These are phyloP conservation scores for Mucor sp. DNA, from an alignment of 371 early-diverging fungal genomes.

Conservation along the genomic window DNA sequence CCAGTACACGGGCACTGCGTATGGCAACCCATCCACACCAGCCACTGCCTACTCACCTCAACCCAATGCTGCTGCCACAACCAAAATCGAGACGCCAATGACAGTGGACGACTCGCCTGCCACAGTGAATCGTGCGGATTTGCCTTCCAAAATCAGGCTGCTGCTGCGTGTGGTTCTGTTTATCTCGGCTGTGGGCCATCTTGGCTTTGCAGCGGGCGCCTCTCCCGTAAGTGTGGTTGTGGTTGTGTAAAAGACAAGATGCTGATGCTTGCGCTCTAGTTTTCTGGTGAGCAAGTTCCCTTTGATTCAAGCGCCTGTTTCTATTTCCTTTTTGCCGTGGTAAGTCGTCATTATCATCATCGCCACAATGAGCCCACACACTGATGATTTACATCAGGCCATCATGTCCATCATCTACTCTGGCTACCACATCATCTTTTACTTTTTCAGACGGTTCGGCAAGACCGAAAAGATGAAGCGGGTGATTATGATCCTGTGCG, in stretches of 20 bases:
- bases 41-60: conserved; percentile 25
- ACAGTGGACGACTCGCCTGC: background rate
- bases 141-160: conserved; percentile 36
- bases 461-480: conserved; percentile 51
- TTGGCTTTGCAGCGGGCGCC: conserved; percentile 57
- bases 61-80: background rate
- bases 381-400: too few species aligned
- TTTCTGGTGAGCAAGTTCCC: conserved; percentile 35
- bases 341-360: background rate
- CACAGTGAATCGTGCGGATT: background rate
- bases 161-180: conserved; percentile 43
- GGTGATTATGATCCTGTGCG: conserved; percentile 47
- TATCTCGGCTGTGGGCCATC: conserved; percentile 40
- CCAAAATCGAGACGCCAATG: conserved; percentile 14
- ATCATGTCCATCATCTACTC: conserved; percentile 53
- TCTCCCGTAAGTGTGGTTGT: conserved; percentile 41
- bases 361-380: background rate
- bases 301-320: conserved; percentile 42
- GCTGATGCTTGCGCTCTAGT: conserved; percentile 14
- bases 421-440: conserved; percentile 46
- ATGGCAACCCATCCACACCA: conserved; percentile 12
- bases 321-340: conserved; percentile 51
- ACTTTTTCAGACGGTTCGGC: conserved; percentile 47
- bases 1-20: conserved; percentile 33
- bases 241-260: background rate